Evolutionary conservation across 2,329 filamentous ascomycete genomes (phyloP), one percentile per base, ranked within the genome.

Genomic region (Alternaria tenuissima): DNA sequence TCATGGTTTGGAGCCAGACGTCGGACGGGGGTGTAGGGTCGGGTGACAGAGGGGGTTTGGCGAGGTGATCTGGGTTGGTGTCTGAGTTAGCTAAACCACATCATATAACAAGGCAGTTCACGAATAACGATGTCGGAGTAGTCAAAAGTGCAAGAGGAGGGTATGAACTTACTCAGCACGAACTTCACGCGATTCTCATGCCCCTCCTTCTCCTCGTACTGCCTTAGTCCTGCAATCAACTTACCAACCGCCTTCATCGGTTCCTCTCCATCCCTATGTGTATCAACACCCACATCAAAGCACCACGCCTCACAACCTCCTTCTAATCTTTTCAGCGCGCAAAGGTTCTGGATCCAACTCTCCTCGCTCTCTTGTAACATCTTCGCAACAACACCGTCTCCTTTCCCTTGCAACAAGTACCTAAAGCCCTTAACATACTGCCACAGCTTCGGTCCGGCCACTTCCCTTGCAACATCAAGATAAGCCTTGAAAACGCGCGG

Each of bases 261-360:
- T 81, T 86, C 87, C 59, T 89, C 83, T 5, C 93, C 94, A 28
- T 90, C 87, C n/a, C 87, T 84, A 75, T 92, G 87, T 70, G 91
- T 88, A 82, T 97, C 93, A 12, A 97, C 87, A 0, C 92, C 93
- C 0, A 97, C 81, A 75, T 97, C 94, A 76, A 97, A 97, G 1
- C 86, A 85, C 70, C 89, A 86, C 0, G 43, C 57, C 87, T 87
- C 61, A 83, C 83, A 53, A 82, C 83, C 5, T 88, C 84, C 73
- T 94, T 93, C 7, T 79, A 26, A n/a, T 7, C 3, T 22, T 32
- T 55, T 60, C 47, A 60, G 34, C 8, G 9, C 16, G 7, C 34
- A 24, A 1, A 60, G 12, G 38, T 60, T 60, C 4, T 8, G 26
- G 5, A 52, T 20, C 57, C 57, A 60, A 4, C 26, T 24, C 12